phyloP scores from a whole-genome alignment of 2,329 filamentous ascomycete species.

The Madurella mycetomatis region DNA sequence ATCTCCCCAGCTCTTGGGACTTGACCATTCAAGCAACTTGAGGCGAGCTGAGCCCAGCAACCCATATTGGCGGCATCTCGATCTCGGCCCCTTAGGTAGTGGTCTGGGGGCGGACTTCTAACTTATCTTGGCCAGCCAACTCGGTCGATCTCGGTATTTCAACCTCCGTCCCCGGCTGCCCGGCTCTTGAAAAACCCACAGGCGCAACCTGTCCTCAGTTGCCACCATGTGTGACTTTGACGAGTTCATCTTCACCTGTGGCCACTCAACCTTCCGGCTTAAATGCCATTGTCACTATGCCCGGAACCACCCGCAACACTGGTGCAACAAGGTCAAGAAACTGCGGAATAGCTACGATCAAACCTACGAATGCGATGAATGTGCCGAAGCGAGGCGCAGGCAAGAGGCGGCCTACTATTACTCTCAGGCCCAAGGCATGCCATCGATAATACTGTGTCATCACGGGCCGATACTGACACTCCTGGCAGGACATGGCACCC shows the following conservation, averaged over 20 bases:
- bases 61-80: too few relatives aligned
- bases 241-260: slow-evolving; percentile 62
- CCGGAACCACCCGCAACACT: slow-evolving; percentile 65
- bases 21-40: too few relatives aligned
- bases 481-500: too few relatives aligned
- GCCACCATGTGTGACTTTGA: slow-evolving; percentile 65
- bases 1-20: too few relatives aligned
- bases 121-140: too few relatives aligned
- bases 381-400: slow-evolving; percentile 28
- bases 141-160: too few relatives aligned
- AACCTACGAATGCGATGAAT: slow-evolving; percentile 48
- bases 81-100: too few relatives aligned
- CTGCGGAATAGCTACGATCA: slow-evolving; percentile 58
- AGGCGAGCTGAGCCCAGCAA: too few relatives aligned
- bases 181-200: neutral
- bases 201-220: neutral
- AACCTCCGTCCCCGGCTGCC: too few relatives aligned
- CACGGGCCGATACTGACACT: too few relatives aligned
- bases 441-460: too few relatives aligned
- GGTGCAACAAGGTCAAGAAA: slow-evolving; percentile 64
- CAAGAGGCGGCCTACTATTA: slow-evolving; percentile 1
- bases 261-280: slow-evolving; percentile 54
- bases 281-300: slow-evolving; percentile 71
- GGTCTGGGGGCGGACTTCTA: too few relatives aligned
- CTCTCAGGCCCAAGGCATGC: neutral